Evolutionary conservation across 2,329 filamentous ascomycete genomes (phyloP), one percentile per base, ranked within the genome.

Genomic region (Ilyonectria destructans): DNA sequence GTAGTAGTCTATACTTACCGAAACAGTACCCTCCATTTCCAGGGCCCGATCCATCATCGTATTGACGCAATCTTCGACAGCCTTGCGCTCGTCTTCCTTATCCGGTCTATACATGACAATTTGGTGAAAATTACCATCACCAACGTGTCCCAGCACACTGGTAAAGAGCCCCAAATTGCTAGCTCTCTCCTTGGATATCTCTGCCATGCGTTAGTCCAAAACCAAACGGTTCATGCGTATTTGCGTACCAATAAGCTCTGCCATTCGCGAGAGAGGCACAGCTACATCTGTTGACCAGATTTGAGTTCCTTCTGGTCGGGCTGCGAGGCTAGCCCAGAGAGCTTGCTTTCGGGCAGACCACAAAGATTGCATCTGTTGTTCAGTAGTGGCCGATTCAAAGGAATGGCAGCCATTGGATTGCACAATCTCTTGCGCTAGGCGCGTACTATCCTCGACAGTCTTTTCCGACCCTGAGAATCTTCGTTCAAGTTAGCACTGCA

Each of bases 241-340:
- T 7, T 2, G 33, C 49, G 4, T 21, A 35, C 49, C 90, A 80
- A 49, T 26, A 10, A 55, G 71, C 37, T 92, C 89, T 1, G 92
- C 89, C 69, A 96, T 82, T 45, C 86, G 85, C 17, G 90, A 93
- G 55, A 95, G 89, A 0, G 93, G 93, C 1, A 95, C 93, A 0
- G 93, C 93, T 21, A 95, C 93, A 77, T 96, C 93, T 0, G 93
- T 96, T 0, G 92, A 93, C 92, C 92, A 95, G 29, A 94, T 88
- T 72, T 92, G 88, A 2, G 86, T 85, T 0, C 86, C 85, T 26
- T 88, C 82, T 56, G 88, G 84, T 66, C 86, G 86, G 80, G 91
- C 88, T 0, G 91, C 90, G 80, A 93, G 89, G 51, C 92, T 88
- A 63, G 89, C 91, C 90, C 92, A 95, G 1, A 95, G 82, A 0